Evolutionary conservation across 2,329 filamentous ascomycete genomes (phyloP).

Genomic region (Botrytis tulipae): DNA sequence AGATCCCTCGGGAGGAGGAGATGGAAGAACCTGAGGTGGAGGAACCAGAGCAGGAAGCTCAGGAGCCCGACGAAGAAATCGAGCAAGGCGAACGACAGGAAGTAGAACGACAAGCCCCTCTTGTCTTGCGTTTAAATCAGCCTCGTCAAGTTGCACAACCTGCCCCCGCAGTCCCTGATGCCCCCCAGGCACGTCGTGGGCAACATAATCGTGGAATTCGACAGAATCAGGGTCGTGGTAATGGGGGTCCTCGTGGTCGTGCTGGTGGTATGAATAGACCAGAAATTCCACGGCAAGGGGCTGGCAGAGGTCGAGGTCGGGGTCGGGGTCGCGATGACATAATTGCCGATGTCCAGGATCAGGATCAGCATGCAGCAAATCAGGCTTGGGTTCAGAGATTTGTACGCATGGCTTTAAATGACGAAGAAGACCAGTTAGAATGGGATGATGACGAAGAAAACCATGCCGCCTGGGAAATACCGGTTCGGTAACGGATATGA

Average conservation of each 20-base stretch:
- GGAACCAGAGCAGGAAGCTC: slow-evolving; percentile 23
- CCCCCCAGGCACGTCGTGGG: slow-evolving; percentile 22
- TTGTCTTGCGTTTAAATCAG: slow-evolving; percentile 38
- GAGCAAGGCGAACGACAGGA: slow-evolving; percentile 23
- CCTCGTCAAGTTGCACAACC: slow-evolving; percentile 28
- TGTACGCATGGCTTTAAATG: slow-evolving; percentile 39
- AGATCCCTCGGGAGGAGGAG: slow-evolving; percentile 23
- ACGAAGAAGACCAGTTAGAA: slow-evolving; percentile 38
- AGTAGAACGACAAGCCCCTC: slow-evolving; percentile 37
- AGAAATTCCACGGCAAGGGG: slow-evolving; percentile 2
- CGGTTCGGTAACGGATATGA: slow-evolving; percentile 31
- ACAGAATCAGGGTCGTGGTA: slow-evolving; percentile 11
- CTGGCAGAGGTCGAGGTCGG: background rate
- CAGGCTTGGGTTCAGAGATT: slow-evolving; percentile 39
- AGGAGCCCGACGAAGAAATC: slow-evolving; percentile 24
- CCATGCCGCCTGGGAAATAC: slow-evolving; percentile 45
- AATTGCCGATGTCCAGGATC: slow-evolving; percentile 19
- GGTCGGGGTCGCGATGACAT: slow-evolving; percentile 11
- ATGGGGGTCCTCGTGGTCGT: slow-evolving; percentile 16
- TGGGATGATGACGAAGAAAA: slow-evolving; percentile 47
- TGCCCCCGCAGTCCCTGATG: slow-evolving; percentile 29
- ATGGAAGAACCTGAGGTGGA: slow-evolving; percentile 6
- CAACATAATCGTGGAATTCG: slow-evolving; percentile 9
- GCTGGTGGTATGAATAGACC: background rate
- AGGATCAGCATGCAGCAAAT: slow-evolving; percentile 29